Conservation (phyloP, 2,329 filamentous ascomycete species). For the Aspergillus pseudoviridinutans region DNA sequence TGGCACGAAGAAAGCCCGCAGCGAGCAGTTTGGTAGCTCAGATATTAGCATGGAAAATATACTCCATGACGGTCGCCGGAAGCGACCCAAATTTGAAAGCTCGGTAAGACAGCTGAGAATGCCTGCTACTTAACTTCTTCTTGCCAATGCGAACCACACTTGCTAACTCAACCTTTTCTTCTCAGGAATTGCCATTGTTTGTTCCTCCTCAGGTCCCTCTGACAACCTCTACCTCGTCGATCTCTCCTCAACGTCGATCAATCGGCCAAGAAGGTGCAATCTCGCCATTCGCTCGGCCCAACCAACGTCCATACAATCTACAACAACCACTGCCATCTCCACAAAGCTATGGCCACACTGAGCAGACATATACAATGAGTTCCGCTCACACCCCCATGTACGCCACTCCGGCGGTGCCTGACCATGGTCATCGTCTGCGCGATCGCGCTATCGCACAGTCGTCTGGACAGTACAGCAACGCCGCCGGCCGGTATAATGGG, state of each 20-base stretch:
- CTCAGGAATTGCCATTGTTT: slow-evolving; percentile 89
- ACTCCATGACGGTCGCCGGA: slow-evolving; percentile 90
- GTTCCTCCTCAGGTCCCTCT: slow-evolving; percentile 91
- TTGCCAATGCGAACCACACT: slow-evolving; percentile 7
- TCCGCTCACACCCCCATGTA: slow-evolving; percentile 47
- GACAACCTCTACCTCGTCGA: slow-evolving; percentile 93
- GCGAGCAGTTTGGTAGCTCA: slow-evolving; percentile 83
- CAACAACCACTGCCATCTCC: slow-evolving; percentile 77
- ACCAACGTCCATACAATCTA: slow-evolving; percentile 76
- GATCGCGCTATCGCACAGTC: slow-evolving; percentile 57
- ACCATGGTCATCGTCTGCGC: slow-evolving; percentile 62
- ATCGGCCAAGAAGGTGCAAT: slow-evolving; percentile 62
- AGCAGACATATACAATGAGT: slow-evolving; percentile 35
- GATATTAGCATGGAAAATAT: slow-evolving; percentile 99
- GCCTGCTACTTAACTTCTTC: slow-evolving; percentile 18
- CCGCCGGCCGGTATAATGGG: slow-evolving; percentile 35
- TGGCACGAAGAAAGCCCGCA: slow-evolving; percentile 69
- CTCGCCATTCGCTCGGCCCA: slow-evolving; percentile 70
- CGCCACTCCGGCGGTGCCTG: slow-evolving; percentile 55
- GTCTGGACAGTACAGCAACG: slow-evolving; percentile 37
- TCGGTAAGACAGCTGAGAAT: slow-evolving; percentile 64
- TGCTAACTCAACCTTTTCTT: slow-evolving; percentile 13
- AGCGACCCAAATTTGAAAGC: slow-evolving; percentile 92
- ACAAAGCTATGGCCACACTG: slow-evolving; percentile 64
- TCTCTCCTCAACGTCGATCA: slow-evolving; percentile 84